Base-by-base conservation (phyloP, 805 yeast species). In the Hanseniaspora lindneri region DNA sequence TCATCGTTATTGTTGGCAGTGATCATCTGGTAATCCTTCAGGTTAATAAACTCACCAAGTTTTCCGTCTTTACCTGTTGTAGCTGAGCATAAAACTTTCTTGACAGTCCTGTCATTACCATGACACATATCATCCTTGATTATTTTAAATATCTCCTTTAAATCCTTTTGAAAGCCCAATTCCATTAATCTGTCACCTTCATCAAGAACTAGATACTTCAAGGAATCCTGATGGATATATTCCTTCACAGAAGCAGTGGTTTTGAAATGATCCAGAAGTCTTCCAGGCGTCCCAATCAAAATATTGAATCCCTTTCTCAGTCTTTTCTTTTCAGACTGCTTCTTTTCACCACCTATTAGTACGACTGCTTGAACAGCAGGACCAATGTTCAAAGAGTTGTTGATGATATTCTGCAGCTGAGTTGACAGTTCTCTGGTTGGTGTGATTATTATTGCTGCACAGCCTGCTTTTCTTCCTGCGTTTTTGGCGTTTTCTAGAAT, bases 101-200 rank as follows among this genome's bases (percentile, higher is more conserved):
- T 72, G 56, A 96, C 72, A 54, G 74, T 71, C 0, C 2, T 97
- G 96, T 52, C 89, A 69, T 3, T 68, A 67, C 62, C 6, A 64
- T 55, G 17, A 56, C 58, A 13, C 80, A 65, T 39, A 64, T 64
- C 55, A 24, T 66, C 65, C 21, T 78, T 72, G 40, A 88, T 72
- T 48, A 73, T 71, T 24, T 69, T 68, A 44, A 94, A 69, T 54
- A 89, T 86, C 53, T 80, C 76, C 14, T 84, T 72, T 51, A 92
- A 78, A 0, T 96, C 83, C 61, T 92, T 96, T 64, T 92, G 96
- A 61, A 92, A 92, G 0, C 99, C 99, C 51, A 94, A 70, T 58
- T 92, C 99, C 76, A 89, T 85, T 56, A 92, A 73, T 55, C 88
- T 76, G 66, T 92, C 99, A 63, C 97, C 98, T 71, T 92, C 99